These are phyloP conservation scores for Kodamaea hsintzibuensis DNA, from an alignment of 805 yeast genomes.

Conservation along the genomic window DNA sequence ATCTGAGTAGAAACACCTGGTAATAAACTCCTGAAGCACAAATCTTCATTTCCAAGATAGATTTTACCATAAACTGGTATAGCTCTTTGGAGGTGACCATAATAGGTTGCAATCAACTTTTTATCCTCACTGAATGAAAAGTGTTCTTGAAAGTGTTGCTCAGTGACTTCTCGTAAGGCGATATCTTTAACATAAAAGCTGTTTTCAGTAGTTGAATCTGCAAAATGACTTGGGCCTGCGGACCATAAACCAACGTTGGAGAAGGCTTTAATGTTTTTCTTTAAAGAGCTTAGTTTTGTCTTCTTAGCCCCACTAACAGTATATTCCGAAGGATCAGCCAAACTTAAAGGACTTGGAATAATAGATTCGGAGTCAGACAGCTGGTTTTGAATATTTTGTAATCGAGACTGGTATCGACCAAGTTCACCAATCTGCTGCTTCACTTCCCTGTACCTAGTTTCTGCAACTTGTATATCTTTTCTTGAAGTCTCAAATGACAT, in stretches of 20 bases:
- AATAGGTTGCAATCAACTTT: conserved; percentile 64
- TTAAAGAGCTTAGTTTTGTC: conserved; percentile 19
- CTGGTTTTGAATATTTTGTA: neutral
- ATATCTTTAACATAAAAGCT: conserved; percentile 47
- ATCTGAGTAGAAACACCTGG: conserved; percentile 79
- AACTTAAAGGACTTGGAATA: conserved; percentile 21
- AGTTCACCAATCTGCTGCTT: neutral
- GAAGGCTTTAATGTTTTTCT: conserved; percentile 31
- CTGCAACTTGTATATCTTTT: conserved; percentile 25
- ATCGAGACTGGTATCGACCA: neutral
- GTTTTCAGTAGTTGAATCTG: conserved; percentile 43
- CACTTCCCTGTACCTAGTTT: conserved; percentile 21
- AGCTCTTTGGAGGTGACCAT: conserved; percentile 64
- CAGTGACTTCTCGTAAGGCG: conserved; percentile 46
- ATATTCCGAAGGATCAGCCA: conserved; percentile 29
- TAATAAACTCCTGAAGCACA: conserved; percentile 80
- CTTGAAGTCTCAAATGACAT: conserved; percentile 36
- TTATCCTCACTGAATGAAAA: conserved; percentile 62
- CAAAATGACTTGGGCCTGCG: conserved; percentile 64
- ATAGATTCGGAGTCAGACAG: conserved; percentile 3
- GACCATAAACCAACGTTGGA: conserved; percentile 48
- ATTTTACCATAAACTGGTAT: conserved; percentile 83
- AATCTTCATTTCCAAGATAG: conserved; percentile 62
- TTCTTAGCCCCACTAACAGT: conserved; percentile 11
- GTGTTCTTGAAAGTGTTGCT: conserved; percentile 60